These are phyloP conservation scores for Ballota nigra DNA, from an alignment of 257 asterid genomes.

Conservation along the genomic window DNA sequence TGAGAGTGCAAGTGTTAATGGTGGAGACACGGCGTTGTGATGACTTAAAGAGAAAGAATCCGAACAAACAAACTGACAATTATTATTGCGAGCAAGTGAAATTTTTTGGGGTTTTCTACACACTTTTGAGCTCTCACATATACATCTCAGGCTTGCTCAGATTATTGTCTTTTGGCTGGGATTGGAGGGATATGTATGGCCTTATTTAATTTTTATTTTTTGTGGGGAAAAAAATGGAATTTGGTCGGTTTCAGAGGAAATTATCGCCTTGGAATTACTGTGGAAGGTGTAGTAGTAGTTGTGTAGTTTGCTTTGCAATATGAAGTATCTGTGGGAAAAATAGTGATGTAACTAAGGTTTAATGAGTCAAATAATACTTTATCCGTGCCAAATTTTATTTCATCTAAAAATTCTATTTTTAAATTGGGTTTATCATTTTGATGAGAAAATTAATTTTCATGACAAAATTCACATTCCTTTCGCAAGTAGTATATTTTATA, in stretches of 20 bases:
- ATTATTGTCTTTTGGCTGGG: constrained; percentile 14
- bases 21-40: constrained; percentile 26
- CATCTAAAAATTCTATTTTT: too few relatives aligned
- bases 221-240: background rate
- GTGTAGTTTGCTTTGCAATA: background rate
- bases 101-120: constrained; percentile 31
- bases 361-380: too few relatives aligned
- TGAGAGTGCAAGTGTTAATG: constrained; percentile 41
- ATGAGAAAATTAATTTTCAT: too few relatives aligned
- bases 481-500: too few relatives aligned
- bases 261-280: too few relatives aligned
- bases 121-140: constrained; percentile 36
- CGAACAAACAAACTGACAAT: constrained; percentile 39
- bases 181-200: background rate
- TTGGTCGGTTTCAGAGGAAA: background rate
- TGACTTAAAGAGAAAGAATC: constrained; percentile 31
- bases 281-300: too few relatives aligned
- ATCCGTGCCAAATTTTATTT: too few relatives aligned
- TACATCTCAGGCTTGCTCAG: constrained; percentile 32
- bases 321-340: too few relatives aligned
- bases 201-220: background rate
- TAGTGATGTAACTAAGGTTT: too few relatives aligned
- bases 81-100: constrained; percentile 30
- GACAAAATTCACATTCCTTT: too few relatives aligned
- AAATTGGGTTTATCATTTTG: too few relatives aligned